Evolutionary conservation across 2,329 filamentous ascomycete species (phyloP).

Genomic region (Diplodia intermedia): DNA sequence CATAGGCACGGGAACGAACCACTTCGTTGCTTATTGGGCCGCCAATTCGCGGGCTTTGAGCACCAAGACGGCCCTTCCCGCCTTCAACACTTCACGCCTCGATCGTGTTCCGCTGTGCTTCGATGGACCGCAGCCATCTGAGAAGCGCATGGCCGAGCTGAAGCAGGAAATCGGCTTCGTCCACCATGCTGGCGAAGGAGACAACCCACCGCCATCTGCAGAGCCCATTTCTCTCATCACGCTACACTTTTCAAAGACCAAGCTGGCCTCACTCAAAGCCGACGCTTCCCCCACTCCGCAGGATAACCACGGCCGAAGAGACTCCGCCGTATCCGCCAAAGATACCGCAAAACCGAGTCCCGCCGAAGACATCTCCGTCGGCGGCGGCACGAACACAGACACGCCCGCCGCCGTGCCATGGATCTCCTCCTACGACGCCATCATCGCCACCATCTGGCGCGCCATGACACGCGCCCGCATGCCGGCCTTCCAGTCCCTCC

Average conservation of each 20-base stretch:
- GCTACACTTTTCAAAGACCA: not conserved
- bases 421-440: constrained; percentile 40
- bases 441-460: constrained; percentile 39
- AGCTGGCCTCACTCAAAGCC: constrained; percentile 33
- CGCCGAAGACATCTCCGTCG: constrained; percentile 33
- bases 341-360: constrained; percentile 38
- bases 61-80: constrained; percentile 32
- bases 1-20: constrained; percentile 38
- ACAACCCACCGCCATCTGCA: not conserved
- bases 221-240: not conserved
- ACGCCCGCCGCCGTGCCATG: constrained; percentile 27
- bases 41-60: constrained; percentile 37
- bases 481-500: constrained; percentile 21
- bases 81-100: constrained; percentile 26
- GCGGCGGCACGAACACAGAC: constrained; percentile 35
- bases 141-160: not conserved
- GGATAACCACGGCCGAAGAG: not conserved
- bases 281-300: constrained; percentile 34
- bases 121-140: not conserved
- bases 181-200: not conserved
- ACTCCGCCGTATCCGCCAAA: constrained; percentile 12
- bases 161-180: not conserved
- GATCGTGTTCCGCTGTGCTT: constrained; percentile 21
- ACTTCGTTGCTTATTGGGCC: constrained; percentile 40
- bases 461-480: constrained; percentile 37